Evolutionary conservation across 495 filamentous ascomycete genomes (phyloP), one percentile per base, ranked within the genome.

Genomic region (Chaetomidium leptoderma): DNA sequence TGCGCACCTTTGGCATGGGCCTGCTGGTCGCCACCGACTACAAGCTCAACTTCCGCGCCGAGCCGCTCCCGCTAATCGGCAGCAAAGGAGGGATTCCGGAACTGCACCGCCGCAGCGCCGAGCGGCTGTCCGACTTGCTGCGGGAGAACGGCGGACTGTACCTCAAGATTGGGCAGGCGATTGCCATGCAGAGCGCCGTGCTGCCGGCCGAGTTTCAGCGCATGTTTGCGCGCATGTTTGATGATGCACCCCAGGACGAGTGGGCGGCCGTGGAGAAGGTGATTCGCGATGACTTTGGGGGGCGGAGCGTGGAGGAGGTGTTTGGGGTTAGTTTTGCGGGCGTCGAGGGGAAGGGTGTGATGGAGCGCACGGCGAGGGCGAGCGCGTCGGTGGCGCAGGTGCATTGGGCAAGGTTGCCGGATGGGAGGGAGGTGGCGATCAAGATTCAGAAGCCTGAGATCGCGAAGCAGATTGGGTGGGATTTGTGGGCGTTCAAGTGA

Each of bases 401-500:
- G 0, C 93, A 98, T 67, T 96, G 92, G 89, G 92, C 93, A 27
- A 73, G 88, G 50, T 63, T 98, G 53, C 68, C 78, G 8, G 91
- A 96, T 73, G 92, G 92, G 0, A 79, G 87, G 39, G 90, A 95
- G 78, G 88, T 97, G 19, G 93, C 93, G 0, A 81, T 98, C 62
- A 98, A 98, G 76, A 85, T 98, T 26, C 93, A 98, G 79, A 98
- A 98, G 74, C 83, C 84, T 26, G 95, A 96, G 76, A 97, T 98
- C 60, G 84, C 78, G 16, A 82, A 85, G 64, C 93, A 98, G 73
- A 84, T 96, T 32, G 83, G 83, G 3, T 93, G 90, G 91, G 92
- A 98, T 77, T 64, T 98, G 52, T 96, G 89, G 90, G 84, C 92
- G 13, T 97, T 97, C 76, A 93, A 90, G 86, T 89, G 72, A 72